These are phyloP conservation scores for Xylariaceae sp. DNA, from an alignment of 2,329 filamentous ascomycete species.

Conservation along the genomic window DNA sequence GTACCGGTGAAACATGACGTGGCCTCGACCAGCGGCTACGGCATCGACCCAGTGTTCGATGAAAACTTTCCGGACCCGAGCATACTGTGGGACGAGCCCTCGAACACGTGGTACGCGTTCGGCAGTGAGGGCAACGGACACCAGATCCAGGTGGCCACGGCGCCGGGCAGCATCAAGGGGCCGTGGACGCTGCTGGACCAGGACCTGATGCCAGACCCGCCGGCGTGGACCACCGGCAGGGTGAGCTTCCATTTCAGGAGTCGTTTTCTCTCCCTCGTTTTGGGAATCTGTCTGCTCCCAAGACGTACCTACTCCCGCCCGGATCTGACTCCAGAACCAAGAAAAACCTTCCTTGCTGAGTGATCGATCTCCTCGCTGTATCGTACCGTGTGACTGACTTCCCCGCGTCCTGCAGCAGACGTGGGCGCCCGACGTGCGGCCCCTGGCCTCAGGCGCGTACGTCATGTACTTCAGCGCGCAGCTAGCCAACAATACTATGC, in stretches of 20 bases:
- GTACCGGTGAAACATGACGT: too few species aligned
- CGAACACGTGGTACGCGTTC: slow-evolving; percentile 49
- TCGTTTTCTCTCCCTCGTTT: too few species aligned
- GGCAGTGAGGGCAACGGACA: slow-evolving; percentile 43
- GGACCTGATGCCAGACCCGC: slow-evolving; percentile 47
- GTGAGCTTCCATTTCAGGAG: too few species aligned
- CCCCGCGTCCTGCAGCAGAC: too few species aligned
- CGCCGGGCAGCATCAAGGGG: slow-evolving; percentile 36
- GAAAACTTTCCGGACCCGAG: slow-evolving; percentile 48
- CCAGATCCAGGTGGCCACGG: slow-evolving; percentile 44
- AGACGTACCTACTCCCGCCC: too few species aligned
- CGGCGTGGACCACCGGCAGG: slow-evolving; percentile 46
- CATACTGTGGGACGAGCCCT: slow-evolving; percentile 37
- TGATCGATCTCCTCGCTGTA: too few species aligned
- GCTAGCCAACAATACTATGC: slow-evolving; percentile 26
- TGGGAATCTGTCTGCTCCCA: too few species aligned
- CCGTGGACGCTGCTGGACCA: slow-evolving; percentile 39
- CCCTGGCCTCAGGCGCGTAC: slow-evolving; percentile 41
- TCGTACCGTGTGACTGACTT: too few species aligned
- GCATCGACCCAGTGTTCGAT: slow-evolving; percentile 18
- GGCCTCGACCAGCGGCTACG: slow-evolving; percentile 4
- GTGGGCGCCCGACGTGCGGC: slow-evolving; percentile 56
- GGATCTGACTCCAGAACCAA: too few species aligned
- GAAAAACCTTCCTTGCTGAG: too few species aligned
- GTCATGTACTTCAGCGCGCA: slow-evolving; percentile 54